Base-by-base conservation (phyloP, 768 basidiomycete species). In the Tulasnella sp. region DNA sequence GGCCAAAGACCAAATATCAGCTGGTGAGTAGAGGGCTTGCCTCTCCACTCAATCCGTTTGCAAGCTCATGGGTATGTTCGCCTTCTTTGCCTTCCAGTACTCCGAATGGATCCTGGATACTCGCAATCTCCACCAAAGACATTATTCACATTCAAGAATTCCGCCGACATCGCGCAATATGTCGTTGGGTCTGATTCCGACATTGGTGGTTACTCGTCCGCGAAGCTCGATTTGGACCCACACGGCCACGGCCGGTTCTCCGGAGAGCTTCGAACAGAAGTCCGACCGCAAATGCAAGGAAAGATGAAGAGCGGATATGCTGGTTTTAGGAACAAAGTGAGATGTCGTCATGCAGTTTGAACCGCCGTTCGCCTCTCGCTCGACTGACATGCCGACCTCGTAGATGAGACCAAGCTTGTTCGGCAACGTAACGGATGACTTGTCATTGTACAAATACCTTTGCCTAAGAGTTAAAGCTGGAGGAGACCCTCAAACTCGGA, bases 111-210 rank as follows among this genome's bases (percentile, higher is more conserved):
- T 41, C 62, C 62, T 7, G 62, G 37, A 22, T 42, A 64, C 62
- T n/a, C 52, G n/a, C 59, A 63, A 12, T 5, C 26, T 9, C 39
- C 39, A 0, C 89, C 92, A n/a, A 82, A 84, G 70, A 85, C 87
- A 0, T 83, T 95, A 66, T 88, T 87, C 77, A 83, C 83, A 7
- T 86, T 94, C 79, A 87, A 89, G 76, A 83, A 86, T 0, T 80
- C 76, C 19, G 82, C 85, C 29, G 87, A 90, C 74, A 77, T 92
- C 64, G 75, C 83, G 3, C 82, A 86, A n/a, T 89, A 88, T 74
- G 91, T 89, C 0, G 86, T 86, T 0, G 95, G 95, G 3, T 92
- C 90, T 75, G 96, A 98, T 79, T 83, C 84, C 0, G 96, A 98
- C 80, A 89, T 95, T 59, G 95, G 95, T 6, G 92, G 94, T 32